Evolutionary conservation across 2,329 filamentous ascomycete species (phyloP).

Genomic region (Gnomoniopsis smithogilvyi): DNA sequence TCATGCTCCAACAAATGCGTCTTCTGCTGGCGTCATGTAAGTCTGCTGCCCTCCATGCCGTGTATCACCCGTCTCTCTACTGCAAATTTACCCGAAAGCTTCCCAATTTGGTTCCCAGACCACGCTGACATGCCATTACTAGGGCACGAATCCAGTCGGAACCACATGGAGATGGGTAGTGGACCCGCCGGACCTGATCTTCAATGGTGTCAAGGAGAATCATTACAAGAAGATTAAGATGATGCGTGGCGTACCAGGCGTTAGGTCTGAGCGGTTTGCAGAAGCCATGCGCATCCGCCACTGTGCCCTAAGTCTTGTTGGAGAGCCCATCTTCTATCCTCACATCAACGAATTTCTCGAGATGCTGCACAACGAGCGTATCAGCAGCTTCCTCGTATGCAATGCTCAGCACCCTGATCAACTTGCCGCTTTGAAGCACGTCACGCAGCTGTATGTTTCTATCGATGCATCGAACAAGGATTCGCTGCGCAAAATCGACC

Average conservation of each 20-base stretch:
- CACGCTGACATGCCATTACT: too few species aligned
- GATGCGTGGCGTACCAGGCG: conserved; percentile 89
- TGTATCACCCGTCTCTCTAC: too few species aligned
- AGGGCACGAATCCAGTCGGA: conserved; percentile 89
- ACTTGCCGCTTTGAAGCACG: conserved; percentile 74
- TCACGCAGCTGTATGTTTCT: conserved; percentile 94
- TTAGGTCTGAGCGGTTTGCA: conserved; percentile 84
- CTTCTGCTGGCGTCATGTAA: conserved; percentile 88
- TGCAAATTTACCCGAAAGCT: too few species aligned
- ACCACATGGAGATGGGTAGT: conserved; percentile 97
- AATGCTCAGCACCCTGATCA: conserved; percentile 96
- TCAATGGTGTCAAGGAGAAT: conserved; percentile 81
- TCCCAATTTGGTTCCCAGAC: too few species aligned
- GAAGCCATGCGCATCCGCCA: conserved; percentile 93
- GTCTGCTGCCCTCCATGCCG: too few species aligned
- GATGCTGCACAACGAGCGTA: conserved; percentile 80
- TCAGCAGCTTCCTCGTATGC: conserved; percentile 93
- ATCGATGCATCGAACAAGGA: conserved; percentile 94
- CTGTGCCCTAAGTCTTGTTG: conserved; percentile 87
- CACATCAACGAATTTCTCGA: conserved; percentile 89
- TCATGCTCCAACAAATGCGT: conserved; percentile 98
- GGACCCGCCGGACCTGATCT: conserved; percentile 85
- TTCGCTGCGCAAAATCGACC: conserved; percentile 81
- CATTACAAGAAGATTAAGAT: conserved; percentile 99
- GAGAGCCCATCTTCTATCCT: conserved; percentile 98